Percentiles rank a stretch among this genome's conserved stretches.
Evolutionary conservation across 1,139 yeast genomes (phyloP).

Genomic region (Hyphopichia fennica): DNA sequence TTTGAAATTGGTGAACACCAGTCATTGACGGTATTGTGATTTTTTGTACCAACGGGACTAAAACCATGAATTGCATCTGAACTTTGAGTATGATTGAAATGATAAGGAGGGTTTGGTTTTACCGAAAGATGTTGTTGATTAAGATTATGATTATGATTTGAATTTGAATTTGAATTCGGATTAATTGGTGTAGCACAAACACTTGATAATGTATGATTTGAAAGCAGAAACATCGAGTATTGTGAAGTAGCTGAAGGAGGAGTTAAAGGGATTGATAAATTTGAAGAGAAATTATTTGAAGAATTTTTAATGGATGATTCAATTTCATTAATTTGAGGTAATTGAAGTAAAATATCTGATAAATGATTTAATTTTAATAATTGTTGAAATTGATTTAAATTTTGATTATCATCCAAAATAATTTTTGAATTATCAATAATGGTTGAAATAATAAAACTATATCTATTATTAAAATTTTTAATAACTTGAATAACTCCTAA

Average conservation of each 20-base stretch:
- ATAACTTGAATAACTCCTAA: constrained; percentile 44
- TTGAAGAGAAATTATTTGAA: constrained; percentile 4
- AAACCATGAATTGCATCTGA: constrained; percentile 5
- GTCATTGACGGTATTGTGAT: background rate
- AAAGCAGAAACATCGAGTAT: constrained; percentile 34
- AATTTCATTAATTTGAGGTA: constrained; percentile 14
- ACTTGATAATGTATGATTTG: constrained; percentile 23
- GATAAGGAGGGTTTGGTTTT: background rate
- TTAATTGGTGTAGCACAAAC: constrained; percentile 32
- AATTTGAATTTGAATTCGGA: background rate
- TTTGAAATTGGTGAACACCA: constrained; percentile 2
- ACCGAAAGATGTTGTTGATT: background rate
- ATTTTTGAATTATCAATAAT: constrained; percentile 24
- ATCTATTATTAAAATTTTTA: constrained; percentile 31
- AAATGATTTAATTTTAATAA: constrained; percentile 17
- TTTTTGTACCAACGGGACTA: constrained; percentile 1
- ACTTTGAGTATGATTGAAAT: constrained; percentile 2
- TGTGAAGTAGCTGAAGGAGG: constrained; percentile 47
- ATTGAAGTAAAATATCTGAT: constrained; percentile 29
- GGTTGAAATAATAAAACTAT: constrained; percentile 22
- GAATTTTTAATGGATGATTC: constrained; percentile 7
- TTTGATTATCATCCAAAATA: constrained; percentile 14
- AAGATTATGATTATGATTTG: background rate
- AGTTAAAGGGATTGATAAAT: constrained; percentile 26
- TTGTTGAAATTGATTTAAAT: background rate